phyloP scores from a whole-genome alignment of 1,139 yeast genomes.

The Blastobotrys niveus region DNA sequence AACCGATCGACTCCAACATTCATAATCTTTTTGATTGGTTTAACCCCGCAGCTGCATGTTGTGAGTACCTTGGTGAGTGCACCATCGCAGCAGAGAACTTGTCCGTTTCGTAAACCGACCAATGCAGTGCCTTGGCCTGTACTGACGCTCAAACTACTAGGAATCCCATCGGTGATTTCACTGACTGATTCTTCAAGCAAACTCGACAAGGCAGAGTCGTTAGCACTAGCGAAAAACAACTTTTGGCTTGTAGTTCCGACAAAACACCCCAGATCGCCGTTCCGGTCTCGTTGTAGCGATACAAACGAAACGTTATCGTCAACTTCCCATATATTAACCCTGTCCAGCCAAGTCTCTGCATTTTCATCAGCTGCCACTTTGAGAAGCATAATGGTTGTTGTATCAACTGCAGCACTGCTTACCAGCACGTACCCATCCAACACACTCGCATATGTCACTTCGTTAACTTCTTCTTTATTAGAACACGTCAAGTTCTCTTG shows the following conservation, averaged over 20 bases:
- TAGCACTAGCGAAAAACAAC: not conserved
- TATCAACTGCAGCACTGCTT: not conserved
- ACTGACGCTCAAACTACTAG: not conserved
- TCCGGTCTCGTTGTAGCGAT: not conserved
- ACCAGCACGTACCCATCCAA: not conserved
- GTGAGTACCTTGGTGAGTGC: no score
- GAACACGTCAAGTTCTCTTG: no score
- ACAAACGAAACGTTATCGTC: not conserved
- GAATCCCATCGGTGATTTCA: not conserved
- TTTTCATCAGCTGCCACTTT: not conserved
- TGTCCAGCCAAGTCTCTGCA: not conserved
- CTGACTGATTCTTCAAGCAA: not conserved
- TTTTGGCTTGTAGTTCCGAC: not conserved
- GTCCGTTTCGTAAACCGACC: not conserved
- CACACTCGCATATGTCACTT: not conserved
- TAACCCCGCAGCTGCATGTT: no score
- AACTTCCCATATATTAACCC: not conserved
- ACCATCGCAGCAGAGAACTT: not conserved
- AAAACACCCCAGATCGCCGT: not conserved
- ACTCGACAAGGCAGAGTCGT: not conserved
- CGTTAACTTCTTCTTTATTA: not conserved
- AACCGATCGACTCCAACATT: not conserved
- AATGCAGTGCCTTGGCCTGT: not conserved
- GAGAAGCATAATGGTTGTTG: not conserved
- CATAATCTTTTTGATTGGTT: not conserved